Evolutionary conservation across 179 eudicot genomes (phyloP).

Genomic region (Spergularia azorica): DNA sequence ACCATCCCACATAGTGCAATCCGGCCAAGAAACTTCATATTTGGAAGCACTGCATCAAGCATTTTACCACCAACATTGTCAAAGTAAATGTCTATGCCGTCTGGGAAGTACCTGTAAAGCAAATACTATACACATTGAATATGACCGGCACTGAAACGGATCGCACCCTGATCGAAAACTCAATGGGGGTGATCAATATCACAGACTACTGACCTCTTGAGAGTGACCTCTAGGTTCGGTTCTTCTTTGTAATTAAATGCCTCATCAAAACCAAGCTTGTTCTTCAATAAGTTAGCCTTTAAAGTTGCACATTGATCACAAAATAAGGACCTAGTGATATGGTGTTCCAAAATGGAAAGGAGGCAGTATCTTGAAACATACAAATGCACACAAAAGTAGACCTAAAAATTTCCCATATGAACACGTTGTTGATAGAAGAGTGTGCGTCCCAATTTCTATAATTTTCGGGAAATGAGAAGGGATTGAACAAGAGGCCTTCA

Average conservation of each 20-base stretch:
- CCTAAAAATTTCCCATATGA: too few species aligned
- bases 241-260: slow-evolving; percentile 67
- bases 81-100: slow-evolving; percentile 70
- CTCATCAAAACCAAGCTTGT: slow-evolving; percentile 55
- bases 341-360: too few species aligned
- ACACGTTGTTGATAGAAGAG: too few species aligned
- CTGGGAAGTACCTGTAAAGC: slow-evolving; percentile 49
- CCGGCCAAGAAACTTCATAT: slow-evolving; percentile 54
- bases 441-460: too few species aligned
- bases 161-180: neutral
- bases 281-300: slow-evolving; percentile 54
- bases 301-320: neutral
- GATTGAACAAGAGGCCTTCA: too few species aligned
- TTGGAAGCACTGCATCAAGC: slow-evolving; percentile 59
- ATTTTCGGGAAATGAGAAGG: too few species aligned
- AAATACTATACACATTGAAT: neutral
- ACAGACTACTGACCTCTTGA: slow-evolving; percentile 44
- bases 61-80: slow-evolving; percentile 72
- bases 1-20: slow-evolving; percentile 69
- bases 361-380: neutral
- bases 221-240: slow-evolving; percentile 41
- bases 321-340: neutral
- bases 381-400: neutral
- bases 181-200: neutral
- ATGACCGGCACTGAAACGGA: neutral